phyloP scores from a whole-genome alignment of 2,329 filamentous ascomycete genomes.

The Eurotiales sp. region DNA sequence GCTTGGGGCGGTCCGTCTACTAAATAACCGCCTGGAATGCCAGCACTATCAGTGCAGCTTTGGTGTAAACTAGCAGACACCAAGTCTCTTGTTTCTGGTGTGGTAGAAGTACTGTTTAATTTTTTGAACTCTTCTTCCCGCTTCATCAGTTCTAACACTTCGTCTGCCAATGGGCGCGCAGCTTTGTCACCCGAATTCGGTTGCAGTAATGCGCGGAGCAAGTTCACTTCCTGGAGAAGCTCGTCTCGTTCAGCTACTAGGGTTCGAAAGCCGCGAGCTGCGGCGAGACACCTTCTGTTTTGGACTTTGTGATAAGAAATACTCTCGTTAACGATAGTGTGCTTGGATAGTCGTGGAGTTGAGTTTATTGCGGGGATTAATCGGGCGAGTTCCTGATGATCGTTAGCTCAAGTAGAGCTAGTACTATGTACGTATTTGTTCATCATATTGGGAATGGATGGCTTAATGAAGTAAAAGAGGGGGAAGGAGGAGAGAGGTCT shows the following conservation, averaged over 20 bases:
- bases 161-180: background rate
- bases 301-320: conserved; percentile 1
- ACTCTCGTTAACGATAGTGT: conserved; percentile 4
- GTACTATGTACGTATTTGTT: no score
- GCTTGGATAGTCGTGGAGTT: background rate
- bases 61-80: no score
- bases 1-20: no score
- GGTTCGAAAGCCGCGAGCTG: background rate
- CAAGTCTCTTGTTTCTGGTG: no score
- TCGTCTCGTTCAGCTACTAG: background rate
- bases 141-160: background rate
- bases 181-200: background rate
- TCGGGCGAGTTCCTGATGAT: conserved; percentile 4
- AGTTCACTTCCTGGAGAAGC: conserved; percentile 4
- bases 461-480: no score
- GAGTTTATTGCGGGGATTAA: background rate
- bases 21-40: no score
- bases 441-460: no score
- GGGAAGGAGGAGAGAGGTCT: no score
- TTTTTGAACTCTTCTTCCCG: no score
- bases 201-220: background rate
- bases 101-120: no score
- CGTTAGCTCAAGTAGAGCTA: no score
- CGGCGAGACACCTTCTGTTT: background rate
- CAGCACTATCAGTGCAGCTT: no score